Percentiles rank a stretch among this genome's conserved stretches.
Evolutionary conservation across 2,329 filamentous ascomycete genomes (phyloP).

Genomic region (Exophiala calicioides): DNA sequence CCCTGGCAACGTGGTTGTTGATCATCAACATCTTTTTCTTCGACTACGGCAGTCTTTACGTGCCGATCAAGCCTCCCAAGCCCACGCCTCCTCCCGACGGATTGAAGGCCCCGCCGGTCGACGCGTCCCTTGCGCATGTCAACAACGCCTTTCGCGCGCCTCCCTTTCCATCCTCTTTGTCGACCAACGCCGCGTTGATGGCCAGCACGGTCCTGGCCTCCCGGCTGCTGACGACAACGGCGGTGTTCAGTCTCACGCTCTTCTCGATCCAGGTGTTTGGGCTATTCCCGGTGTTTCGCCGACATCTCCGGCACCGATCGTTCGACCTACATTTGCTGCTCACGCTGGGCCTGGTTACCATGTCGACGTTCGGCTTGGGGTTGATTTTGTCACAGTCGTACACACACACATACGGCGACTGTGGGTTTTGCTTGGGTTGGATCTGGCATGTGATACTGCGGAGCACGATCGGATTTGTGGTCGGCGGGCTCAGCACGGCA

Average conservation of each 20-base stretch:
- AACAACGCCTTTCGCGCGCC: constrained; percentile 30
- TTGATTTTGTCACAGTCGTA: constrained; percentile 56
- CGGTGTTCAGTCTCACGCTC: constrained; percentile 91
- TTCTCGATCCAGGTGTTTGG: constrained; percentile 98
- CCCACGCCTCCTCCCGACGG: constrained; percentile 3
- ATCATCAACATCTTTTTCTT: constrained; percentile 97
- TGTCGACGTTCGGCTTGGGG: constrained; percentile 76
- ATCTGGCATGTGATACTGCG: constrained; percentile 55
- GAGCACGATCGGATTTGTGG: constrained; percentile 69
- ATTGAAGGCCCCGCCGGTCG: constrained; percentile 10
- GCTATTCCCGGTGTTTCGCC: constrained; percentile 94
- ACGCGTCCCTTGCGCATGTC: constrained; percentile 9
- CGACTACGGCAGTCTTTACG: constrained; percentile 72
- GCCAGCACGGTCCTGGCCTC: constrained; percentile 91
- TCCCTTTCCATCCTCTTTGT: constrained; percentile 65
- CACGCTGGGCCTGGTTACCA: constrained; percentile 73
- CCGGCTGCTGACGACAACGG: constrained; percentile 81
- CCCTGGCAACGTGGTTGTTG: constrained; percentile 89
- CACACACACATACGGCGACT: constrained; percentile 32
- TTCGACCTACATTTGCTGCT: constrained; percentile 78
- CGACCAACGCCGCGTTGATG: constrained; percentile 95
- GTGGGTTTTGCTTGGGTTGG: constrained; percentile 48
- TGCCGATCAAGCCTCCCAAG: constrained; percentile 14
- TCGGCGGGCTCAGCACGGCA: constrained; percentile 72
- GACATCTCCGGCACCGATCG: constrained; percentile 78